Evolutionary conservation across 2,329 filamentous ascomycete species (phyloP).

Genomic region (Cladosporium sp.): DNA sequence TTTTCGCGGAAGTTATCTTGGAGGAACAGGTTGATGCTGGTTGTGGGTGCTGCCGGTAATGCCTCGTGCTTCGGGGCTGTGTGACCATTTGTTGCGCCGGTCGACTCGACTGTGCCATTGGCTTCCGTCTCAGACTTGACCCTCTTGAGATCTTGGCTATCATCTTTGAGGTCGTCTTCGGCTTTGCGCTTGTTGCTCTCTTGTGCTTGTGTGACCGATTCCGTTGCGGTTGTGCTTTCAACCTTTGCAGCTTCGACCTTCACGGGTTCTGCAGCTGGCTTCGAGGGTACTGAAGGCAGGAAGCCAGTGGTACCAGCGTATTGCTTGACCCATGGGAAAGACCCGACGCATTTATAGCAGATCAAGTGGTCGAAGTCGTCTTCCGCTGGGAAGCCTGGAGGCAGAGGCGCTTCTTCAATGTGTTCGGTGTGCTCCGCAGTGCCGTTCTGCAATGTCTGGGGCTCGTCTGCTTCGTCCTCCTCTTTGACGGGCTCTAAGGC

Average conservation of each 20-base stretch:
- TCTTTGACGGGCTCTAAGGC: slow-evolving; percentile 32
- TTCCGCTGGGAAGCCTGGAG: slow-evolving; percentile 83
- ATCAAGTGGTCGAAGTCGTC: slow-evolving; percentile 88
- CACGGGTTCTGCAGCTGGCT: neutral
- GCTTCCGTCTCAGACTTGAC: slow-evolving; percentile 25
- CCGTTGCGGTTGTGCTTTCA: neutral
- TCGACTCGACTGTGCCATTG: neutral
- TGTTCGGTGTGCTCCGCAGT: slow-evolving; percentile 55
- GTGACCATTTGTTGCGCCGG: neutral
- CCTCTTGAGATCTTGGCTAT: slow-evolving; percentile 32
- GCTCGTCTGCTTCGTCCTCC: slow-evolving; percentile 39
- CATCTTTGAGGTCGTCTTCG: slow-evolving; percentile 37
- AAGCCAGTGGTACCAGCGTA: slow-evolving; percentile 83
- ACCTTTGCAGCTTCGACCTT: neutral
- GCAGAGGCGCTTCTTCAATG: slow-evolving; percentile 62
- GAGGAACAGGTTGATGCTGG: slow-evolving; percentile 78
- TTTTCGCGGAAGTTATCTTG: slow-evolving; percentile 74
- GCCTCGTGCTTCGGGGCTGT: slow-evolving; percentile 33
- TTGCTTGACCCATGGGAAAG: slow-evolving; percentile 85
- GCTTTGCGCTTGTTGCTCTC: slow-evolving; percentile 47
- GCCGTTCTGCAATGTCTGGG: slow-evolving; percentile 26
- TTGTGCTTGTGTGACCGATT: neutral
- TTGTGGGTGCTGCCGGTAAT: slow-evolving; percentile 58
- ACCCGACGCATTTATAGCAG: slow-evolving; percentile 89
- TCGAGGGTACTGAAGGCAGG: slow-evolving; percentile 65